Percentiles rank a stretch among this genome's conserved stretches.
Evolutionary conservation across 164 flowering plant genomes (phyloP).

Genomic region (Houttuynia cordata): DNA sequence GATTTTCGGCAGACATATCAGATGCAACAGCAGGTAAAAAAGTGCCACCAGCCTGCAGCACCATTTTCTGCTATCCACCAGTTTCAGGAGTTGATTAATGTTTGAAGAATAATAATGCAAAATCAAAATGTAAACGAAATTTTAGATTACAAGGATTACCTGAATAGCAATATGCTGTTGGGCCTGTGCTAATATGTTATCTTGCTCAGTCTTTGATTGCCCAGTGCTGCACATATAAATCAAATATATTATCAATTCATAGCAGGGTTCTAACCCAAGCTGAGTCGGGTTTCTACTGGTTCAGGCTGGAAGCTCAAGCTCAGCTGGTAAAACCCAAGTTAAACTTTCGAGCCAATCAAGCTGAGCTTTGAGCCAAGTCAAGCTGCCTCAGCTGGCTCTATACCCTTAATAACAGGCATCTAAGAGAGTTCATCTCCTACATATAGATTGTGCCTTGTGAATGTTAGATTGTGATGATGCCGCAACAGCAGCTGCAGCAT

Average conservation of each 20-base stretch:
- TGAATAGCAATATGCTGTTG: conserved; percentile 78
- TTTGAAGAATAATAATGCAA: neutral
- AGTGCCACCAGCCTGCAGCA: conserved; percentile 39
- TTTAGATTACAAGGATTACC: conserved; percentile 33
- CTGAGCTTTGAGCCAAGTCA: too few relatives aligned
- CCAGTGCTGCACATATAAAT: conserved; percentile 24
- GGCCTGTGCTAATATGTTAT: conserved; percentile 56
- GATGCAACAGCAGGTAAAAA: conserved; percentile 33
- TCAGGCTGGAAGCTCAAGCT: too few relatives aligned
- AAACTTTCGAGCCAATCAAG: too few relatives aligned
- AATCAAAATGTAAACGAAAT: neutral
- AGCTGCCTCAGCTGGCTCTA: too few relatives aligned
- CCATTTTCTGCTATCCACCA: conserved; percentile 43
- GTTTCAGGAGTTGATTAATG: neutral
- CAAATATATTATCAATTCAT: neutral
- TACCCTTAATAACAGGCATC: too few relatives aligned
- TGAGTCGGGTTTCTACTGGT: too few relatives aligned
- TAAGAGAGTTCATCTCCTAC: too few relatives aligned
- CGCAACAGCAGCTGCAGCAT: too few relatives aligned
- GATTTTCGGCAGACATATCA: conserved; percentile 16
- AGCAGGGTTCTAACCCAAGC: too few relatives aligned
- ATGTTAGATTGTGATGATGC: too few relatives aligned
- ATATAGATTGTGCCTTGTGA: too few relatives aligned
- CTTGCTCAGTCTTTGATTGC: conserved; percentile 65
- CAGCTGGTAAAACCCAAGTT: too few relatives aligned